These are phyloP conservation scores for Aechmea fasciata DNA, from an alignment of 176 grass and related monocot species.

Conservation along the genomic window DNA sequence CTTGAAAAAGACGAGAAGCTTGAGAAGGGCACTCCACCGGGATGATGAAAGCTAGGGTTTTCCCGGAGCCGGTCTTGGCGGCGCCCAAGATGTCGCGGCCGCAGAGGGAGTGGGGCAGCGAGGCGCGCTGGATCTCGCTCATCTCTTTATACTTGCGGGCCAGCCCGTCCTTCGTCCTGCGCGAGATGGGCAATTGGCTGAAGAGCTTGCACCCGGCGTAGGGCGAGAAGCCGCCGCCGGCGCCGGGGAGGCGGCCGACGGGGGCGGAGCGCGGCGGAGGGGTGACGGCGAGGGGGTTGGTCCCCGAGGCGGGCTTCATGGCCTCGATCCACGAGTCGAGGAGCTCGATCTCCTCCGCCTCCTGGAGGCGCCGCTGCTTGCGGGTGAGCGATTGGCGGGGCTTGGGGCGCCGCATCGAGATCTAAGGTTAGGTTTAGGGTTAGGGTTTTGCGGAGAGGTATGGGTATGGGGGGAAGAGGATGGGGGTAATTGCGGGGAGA, in stretches of 20 bases:
- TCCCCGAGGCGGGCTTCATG: constrained; percentile 49
- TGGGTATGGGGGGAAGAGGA: not conserved
- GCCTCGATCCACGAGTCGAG: constrained; percentile 77
- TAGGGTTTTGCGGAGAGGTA: constrained; percentile 10
- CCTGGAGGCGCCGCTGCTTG: constrained; percentile 41
- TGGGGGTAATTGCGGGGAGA: not conserved
- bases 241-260: not conserved
- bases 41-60: constrained; percentile 84
- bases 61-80: constrained; percentile 84
- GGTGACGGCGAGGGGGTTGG: constrained; percentile 40
- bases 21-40: constrained; percentile 29
- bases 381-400: not conserved
- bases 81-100: constrained; percentile 80
- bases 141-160: constrained; percentile 49
- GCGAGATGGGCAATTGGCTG: constrained; percentile 61
- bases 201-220: constrained; percentile 61
- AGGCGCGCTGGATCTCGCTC: constrained; percentile 87
- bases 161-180: constrained; percentile 56
- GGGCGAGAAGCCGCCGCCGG: constrained; percentile 27
- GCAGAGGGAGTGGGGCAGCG: constrained; percentile 72
- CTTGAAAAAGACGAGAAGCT: not conserved
- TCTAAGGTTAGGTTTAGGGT: constrained; percentile 10
- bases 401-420: constrained; percentile 38
- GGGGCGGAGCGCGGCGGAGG: constrained; percentile 11
- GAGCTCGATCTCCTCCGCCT: constrained; percentile 56